Conservation (phyloP, 2,329 filamentous ascomycete genomes). For the Juglanconis oblonga region DNA sequence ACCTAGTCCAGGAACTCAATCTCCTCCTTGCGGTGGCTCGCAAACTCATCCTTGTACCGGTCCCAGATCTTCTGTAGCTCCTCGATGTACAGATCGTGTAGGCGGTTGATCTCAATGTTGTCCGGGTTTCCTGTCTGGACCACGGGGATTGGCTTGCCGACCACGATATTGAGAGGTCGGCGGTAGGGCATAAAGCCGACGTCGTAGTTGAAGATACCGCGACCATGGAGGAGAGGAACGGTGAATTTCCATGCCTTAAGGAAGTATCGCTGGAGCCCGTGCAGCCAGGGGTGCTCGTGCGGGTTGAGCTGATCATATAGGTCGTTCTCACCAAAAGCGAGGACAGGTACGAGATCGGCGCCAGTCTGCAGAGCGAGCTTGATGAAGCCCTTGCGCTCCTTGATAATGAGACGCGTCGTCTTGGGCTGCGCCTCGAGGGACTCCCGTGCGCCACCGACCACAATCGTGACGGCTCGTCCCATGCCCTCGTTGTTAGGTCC, state of each 20-base stretch:
- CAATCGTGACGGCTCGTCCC: constrained; percentile 95
- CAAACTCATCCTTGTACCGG: constrained; percentile 74
- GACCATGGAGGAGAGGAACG: constrained; percentile 82
- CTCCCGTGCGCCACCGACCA: constrained; percentile 88
- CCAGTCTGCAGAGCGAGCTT: constrained; percentile 89
- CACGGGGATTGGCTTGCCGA: constrained; percentile 77
- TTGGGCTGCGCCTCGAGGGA: constrained; percentile 84
- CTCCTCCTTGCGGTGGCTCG: constrained; percentile 59
- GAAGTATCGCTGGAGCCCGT: constrained; percentile 76
- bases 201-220: constrained; percentile 96
- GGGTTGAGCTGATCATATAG: constrained; percentile 87
- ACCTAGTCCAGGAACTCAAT: constrained; percentile 61
- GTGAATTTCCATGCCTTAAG: constrained; percentile 91
- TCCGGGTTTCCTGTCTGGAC: constrained; percentile 61
- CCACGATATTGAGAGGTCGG: constrained; percentile 81
- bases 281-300: constrained; percentile 72
- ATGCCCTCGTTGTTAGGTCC: constrained; percentile 77
- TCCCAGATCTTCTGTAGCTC: constrained; percentile 75
- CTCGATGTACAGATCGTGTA: constrained; percentile 75
- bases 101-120: constrained; percentile 71
- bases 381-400: constrained; percentile 85
- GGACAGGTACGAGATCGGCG: constrained; percentile 89
- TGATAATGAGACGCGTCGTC: constrained; percentile 72
- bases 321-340: constrained; percentile 94
- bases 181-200: constrained; percentile 95